Evolutionary conservation across 1,284 basidiomycete genomes (phyloP).

Genomic region (Phenoliferia sp.): DNA sequence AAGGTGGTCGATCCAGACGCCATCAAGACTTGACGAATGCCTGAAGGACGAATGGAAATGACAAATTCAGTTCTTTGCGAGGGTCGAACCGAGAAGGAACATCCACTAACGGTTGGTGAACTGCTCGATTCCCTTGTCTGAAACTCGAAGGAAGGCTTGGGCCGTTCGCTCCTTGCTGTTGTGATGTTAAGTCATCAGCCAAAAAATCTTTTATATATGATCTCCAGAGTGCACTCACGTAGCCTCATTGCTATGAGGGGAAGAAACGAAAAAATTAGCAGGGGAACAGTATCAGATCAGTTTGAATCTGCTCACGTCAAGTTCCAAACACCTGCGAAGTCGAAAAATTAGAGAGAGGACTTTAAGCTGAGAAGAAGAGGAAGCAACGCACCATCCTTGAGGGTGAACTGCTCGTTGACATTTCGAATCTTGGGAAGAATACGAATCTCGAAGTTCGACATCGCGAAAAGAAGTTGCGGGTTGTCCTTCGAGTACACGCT

Average conservation of each 20-base stretch:
- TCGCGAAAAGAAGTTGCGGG: slow-evolving; percentile 94
- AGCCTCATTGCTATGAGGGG: no score
- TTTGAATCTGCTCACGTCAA: no score
- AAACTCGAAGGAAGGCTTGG: slow-evolving; percentile 94
- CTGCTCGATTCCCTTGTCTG: slow-evolving; percentile 77
- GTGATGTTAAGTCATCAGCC: no score
- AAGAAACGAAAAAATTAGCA: no score
- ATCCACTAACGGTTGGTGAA: slow-evolving; percentile 83
- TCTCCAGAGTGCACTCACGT: not conserved
- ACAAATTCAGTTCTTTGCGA: no score
- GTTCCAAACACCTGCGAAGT: no score
- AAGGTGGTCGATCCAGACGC: slow-evolving; percentile 98
- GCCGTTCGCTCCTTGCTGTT: slow-evolving; percentile 97
- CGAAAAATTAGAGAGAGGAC: not conserved
- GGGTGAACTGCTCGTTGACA: slow-evolving; percentile 89
- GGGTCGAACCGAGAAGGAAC: no score
- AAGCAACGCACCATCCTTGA: slow-evolving; percentile 87
- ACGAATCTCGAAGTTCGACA: slow-evolving; percentile 96
- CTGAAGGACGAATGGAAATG: no score
- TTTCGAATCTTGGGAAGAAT: slow-evolving; percentile 94
- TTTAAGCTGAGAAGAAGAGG: not conserved
- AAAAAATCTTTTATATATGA: slow-evolving; percentile 69
- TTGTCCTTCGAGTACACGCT: slow-evolving; percentile 93
- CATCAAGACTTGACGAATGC: slow-evolving; percentile 84
- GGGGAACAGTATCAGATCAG: no score